Evolutionary conservation across 768 basidiomycete species (phyloP).

Genomic region (Gautieria morchelliformis): DNA sequence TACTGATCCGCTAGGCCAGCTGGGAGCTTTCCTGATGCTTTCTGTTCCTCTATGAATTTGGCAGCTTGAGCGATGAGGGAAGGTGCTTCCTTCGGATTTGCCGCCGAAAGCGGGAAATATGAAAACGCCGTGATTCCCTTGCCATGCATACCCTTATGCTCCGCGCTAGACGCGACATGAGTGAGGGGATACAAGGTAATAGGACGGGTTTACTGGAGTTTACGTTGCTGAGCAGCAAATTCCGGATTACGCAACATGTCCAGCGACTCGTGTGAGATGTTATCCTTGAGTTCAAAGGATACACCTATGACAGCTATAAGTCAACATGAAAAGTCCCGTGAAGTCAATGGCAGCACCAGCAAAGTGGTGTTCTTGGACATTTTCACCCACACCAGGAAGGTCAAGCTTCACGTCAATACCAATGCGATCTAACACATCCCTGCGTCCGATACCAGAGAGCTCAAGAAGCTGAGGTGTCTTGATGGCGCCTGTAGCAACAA

Average conservation of each 20-base stretch:
- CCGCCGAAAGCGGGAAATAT: conserved; percentile 18
- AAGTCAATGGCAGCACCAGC: neutral
- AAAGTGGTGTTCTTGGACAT: conserved; percentile 38
- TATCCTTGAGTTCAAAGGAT: conserved; percentile 19
- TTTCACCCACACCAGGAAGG: conserved; percentile 72
- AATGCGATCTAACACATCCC: conserved; percentile 34
- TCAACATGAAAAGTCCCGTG: neutral
- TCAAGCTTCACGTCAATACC: conserved; percentile 45
- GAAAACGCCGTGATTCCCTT: conserved; percentile 20
- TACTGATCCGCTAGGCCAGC: conserved; percentile 33
- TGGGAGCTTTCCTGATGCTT: conserved; percentile 13
- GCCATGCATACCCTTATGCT: conserved; percentile 7
- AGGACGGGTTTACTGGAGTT: conserved; percentile 22
- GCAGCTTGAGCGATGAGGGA: conserved; percentile 1
- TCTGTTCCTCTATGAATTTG: conserved; percentile 13
- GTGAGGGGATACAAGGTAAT: conserved; percentile 8
- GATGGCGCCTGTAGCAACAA: conserved; percentile 36
- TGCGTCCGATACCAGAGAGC: conserved; percentile 60
- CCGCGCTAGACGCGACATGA: conserved; percentile 7
- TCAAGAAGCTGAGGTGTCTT: conserved; percentile 45
- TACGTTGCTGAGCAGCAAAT: conserved; percentile 19
- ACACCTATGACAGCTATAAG: neutral
- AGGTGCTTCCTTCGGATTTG: neutral
- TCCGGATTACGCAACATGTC: conserved; percentile 23
- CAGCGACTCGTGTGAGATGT: conserved; percentile 19